Base-by-base conservation (phyloP, 768 basidiomycete species). In the Mycena chlorophos region DNA sequence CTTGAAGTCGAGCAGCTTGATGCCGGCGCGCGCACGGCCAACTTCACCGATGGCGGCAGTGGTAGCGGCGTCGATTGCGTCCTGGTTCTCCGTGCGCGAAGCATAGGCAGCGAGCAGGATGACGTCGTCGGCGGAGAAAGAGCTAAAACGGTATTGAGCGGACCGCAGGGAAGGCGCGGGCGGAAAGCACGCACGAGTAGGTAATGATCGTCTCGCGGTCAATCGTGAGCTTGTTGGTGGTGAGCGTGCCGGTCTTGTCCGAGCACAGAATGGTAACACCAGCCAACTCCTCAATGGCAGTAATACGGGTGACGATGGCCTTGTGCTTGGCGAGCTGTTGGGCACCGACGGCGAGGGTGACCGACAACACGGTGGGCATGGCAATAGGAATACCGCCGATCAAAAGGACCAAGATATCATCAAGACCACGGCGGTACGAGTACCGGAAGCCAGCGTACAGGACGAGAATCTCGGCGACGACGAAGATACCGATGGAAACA, bases 331-430 rank as follows among this genome's bases (percentile, higher is more conserved):
- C 95, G 63, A 98, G 87, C 71, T 98, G 96, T 75, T 97, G 94
- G 37, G 96, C 96, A 76, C 96, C 96, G 69, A 98, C 95, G 51
- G 96, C 96, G 69, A 98, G 92, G 20, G 96, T 98, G 76, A 98
- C 96, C 54, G 94, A 97, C 57, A 98, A 76, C 62, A 98, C 95
- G 57, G 96, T 98, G 63, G 96, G 96, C 96, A 98, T 98, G 71
- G 96, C 96, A 75, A 98, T 98, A 67, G 96, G 96, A 69, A 98
- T 98, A 80, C 96, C 96, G 81, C 96, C 96, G 75, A 98, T 98
- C 84, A 98, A 83, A 71, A 98, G 91, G 62, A 98, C 96, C 29
- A 98, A 85, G 75, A 98, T 94, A 80, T 94, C 90, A 83, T 98
- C 86, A 65, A 98, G 88, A 51, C 95, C 96, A 57, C 87, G 87